These are phyloP conservation scores for Leucocoprinus birnbaumii DNA, from an alignment of 768 basidiomycete genomes.

Conservation along the genomic window DNA sequence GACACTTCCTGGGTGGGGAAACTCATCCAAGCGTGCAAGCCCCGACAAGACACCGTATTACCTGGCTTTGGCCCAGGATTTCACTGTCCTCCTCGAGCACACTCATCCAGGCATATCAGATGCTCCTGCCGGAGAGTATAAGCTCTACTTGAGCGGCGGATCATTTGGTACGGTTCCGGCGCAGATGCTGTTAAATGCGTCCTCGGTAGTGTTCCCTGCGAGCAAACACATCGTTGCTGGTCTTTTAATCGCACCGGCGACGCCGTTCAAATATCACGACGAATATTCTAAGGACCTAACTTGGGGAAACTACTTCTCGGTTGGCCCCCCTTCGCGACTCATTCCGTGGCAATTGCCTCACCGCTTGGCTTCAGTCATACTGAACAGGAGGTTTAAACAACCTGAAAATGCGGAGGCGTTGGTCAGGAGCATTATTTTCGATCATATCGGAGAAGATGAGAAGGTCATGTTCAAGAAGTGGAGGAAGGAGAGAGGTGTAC, in stretches of 20 bases:
- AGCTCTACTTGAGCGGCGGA: constrained; percentile 48
- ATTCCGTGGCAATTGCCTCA: constrained; percentile 37
- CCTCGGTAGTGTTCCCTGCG: constrained; percentile 49
- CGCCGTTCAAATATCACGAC: constrained; percentile 44
- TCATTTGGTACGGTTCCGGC: constrained; percentile 54
- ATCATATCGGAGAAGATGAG: constrained; percentile 34
- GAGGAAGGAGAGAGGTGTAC: constrained; percentile 34
- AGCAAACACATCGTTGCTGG: constrained; percentile 44
- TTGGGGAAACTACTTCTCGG: constrained; percentile 42
- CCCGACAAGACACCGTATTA: constrained; percentile 31
- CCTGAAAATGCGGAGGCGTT: constrained; percentile 39
- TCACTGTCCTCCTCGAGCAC: constrained; percentile 44
- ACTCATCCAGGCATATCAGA: constrained; percentile 39
- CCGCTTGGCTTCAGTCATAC: constrained; percentile 25
- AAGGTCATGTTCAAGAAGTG: constrained; percentile 35
- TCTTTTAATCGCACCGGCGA: constrained; percentile 42
- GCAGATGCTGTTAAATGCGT: constrained; percentile 53
- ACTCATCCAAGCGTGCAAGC: constrained; percentile 37
- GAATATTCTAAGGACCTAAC: constrained; percentile 44
- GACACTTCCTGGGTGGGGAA: constrained; percentile 59
- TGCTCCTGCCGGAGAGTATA: constrained; percentile 23
- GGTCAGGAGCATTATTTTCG: constrained; percentile 34
- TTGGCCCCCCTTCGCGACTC: constrained; percentile 41
- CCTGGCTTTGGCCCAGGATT: constrained; percentile 39
- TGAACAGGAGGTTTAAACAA: constrained; percentile 34